These are phyloP conservation scores for Cornus florida DNA, from an alignment of 148 eudicot genomes.

Conservation along the genomic window DNA sequence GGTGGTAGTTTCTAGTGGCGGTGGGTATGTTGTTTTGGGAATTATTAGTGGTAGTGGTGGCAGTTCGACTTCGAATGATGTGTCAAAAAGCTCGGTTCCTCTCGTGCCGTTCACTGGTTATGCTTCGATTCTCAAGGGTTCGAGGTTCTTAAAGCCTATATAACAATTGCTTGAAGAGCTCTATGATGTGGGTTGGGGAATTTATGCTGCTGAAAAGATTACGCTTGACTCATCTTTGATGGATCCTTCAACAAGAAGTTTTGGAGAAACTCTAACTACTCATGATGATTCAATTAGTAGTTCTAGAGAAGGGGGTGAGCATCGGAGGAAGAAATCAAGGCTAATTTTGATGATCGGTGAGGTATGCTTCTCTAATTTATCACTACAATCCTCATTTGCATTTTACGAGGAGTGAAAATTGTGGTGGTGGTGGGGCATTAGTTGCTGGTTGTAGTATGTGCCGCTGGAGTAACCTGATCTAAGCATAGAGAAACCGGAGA, in stretches of 20 bases:
- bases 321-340: slow-evolving; percentile 37
- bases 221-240: slow-evolving; percentile 15
- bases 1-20: not conserved
- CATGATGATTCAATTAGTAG: slow-evolving; percentile 16
- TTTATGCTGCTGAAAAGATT: slow-evolving; percentile 16
- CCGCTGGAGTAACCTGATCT: no score
- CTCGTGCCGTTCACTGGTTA: slow-evolving; percentile 89
- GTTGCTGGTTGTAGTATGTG: no score
- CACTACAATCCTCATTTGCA: not conserved
- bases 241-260: slow-evolving; percentile 24
- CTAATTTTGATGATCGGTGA: slow-evolving; percentile 47
- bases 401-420: not conserved
- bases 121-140: slow-evolving; percentile 66
- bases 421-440: no score
- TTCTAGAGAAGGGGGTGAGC: slow-evolving; percentile 23
- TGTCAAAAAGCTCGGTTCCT: slow-evolving; percentile 43
- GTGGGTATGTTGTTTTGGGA: slow-evolving; percentile 3
- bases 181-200: slow-evolving; percentile 35
- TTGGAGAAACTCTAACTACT: slow-evolving; percentile 4
- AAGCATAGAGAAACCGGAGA: no score
- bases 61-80: slow-evolving; percentile 21
- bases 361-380: slow-evolving; percentile 24
- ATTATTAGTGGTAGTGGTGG: not conserved
- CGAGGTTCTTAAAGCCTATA: slow-evolving; percentile 66
- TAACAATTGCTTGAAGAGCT: slow-evolving; percentile 61